Conservation (phyloP, 164 flowering plant species). For the Brasenia schreberi region DNA sequence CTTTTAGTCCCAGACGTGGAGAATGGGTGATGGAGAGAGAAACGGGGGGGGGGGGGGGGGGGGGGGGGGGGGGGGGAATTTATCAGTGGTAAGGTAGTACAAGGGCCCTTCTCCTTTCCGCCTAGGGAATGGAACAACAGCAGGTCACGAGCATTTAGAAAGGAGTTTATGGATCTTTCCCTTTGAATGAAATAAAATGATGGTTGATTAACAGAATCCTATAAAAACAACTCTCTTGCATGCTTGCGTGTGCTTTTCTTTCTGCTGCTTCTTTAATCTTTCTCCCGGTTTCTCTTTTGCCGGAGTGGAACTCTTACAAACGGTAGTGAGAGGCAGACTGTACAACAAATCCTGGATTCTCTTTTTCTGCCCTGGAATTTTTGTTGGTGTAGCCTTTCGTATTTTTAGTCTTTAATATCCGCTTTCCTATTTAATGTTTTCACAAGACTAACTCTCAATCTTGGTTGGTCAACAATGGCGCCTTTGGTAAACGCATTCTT, state of each 20-base stretch:
- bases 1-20: constrained; percentile 2
- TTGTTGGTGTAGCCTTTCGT: neutral
- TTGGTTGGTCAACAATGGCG: no score
- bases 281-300: neutral
- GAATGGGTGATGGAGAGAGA: constrained; percentile 7
- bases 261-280: no score
- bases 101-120: neutral
- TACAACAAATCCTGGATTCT: neutral
- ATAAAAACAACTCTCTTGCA: neutral
- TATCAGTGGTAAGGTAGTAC: constrained; percentile 60
- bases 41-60: no score
- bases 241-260: neutral
- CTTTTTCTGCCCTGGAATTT: neutral
- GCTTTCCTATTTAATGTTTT: no score
- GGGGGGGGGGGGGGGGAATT: constrained; percentile 40
- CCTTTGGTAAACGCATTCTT: no score
- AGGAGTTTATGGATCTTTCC: no score
- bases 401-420: no score
- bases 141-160: no score
- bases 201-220: neutral
- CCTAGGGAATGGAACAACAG: no score
- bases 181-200: neutral
- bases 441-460: no score
- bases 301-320: neutral
- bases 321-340: neutral